Evolutionary conservation across 1,284 basidiomycete species (phyloP).

Genomic region (Coniophora puteana): DNA sequence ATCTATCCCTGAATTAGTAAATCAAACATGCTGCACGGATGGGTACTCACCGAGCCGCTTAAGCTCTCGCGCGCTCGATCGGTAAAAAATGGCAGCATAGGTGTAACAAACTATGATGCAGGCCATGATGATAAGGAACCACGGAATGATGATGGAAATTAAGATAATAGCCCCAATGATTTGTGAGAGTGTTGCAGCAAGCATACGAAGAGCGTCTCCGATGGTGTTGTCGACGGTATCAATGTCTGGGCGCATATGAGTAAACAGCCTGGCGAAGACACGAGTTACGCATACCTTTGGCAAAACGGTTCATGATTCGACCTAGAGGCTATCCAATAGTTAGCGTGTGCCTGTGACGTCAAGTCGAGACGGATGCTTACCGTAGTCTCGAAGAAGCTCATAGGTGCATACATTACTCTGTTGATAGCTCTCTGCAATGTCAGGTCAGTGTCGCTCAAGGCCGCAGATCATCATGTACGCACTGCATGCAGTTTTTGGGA

Average conservation of each 20-base stretch:
- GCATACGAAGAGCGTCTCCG: conserved; percentile 77
- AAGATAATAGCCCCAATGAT: conserved; percentile 77
- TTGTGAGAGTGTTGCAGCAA: conserved; percentile 57
- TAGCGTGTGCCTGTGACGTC: conserved; percentile 1
- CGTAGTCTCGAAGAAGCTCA: conserved; percentile 89
- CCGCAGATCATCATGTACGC: neutral
- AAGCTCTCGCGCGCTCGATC: conserved; percentile 84
- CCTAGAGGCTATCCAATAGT: conserved; percentile 64
- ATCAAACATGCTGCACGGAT: neutral
- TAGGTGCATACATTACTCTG: conserved; percentile 71
- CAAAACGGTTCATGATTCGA: conserved; percentile 84
- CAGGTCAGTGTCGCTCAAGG: neutral
- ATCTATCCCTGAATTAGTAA: conserved; percentile 32
- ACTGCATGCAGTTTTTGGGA: conserved; percentile 30
- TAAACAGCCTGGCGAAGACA: neutral
- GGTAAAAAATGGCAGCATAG: conserved; percentile 80
- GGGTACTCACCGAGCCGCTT: conserved; percentile 54
- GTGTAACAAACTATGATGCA: conserved; percentile 55
- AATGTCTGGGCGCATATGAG: conserved; percentile 49
- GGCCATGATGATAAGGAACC: conserved; percentile 77
- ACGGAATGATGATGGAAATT: conserved; percentile 76
- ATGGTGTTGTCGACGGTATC: conserved; percentile 84
- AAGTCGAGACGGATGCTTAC: conserved; percentile 27
- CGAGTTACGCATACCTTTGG: conserved; percentile 41
- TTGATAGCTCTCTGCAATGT: conserved; percentile 46